Percentiles rank a stretch among this genome's conserved stretches.
phyloP scores from a whole-genome alignment of 106 monocot species.

The Dioscorea alata region DNA sequence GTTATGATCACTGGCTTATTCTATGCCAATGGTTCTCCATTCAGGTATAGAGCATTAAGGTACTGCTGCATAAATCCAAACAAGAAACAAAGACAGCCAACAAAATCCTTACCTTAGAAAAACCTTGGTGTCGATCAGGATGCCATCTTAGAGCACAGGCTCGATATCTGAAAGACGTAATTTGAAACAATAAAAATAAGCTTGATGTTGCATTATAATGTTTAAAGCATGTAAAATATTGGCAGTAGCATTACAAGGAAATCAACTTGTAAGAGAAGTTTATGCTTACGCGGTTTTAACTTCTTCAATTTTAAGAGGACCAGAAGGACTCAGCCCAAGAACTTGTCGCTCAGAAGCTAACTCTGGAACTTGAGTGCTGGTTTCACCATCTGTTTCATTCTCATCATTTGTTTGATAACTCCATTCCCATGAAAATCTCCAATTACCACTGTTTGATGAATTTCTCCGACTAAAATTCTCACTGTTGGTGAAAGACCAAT shows the following conservation, averaged over 20 bases:
- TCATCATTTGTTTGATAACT: constrained; percentile 50
- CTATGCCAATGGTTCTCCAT: no score
- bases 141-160: constrained; percentile 91
- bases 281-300: constrained; percentile 67
- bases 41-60: no score
- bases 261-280: no score
- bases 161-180: constrained; percentile 53
- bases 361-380: constrained; percentile 15
- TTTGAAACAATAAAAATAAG: no score
- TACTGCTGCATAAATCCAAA: no score
- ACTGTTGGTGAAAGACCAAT: constrained; percentile 50
- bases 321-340: constrained; percentile 55
- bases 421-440: constrained; percentile 34
- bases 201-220: no score
- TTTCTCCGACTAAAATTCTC: constrained; percentile 27
- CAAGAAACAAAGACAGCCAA: no score
- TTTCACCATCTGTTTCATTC: constrained; percentile 44
- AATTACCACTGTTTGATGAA: constrained; percentile 21
- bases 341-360: constrained; percentile 32
- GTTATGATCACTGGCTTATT: no score
- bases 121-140: constrained; percentile 90
- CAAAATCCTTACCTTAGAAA: constrained; percentile 59
- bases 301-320: constrained; percentile 60
- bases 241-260: no score
- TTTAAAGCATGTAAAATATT: no score